Conservation (phyloP, 768 basidiomycete genomes). For the Macrolepiota fuliginosa region DNA sequence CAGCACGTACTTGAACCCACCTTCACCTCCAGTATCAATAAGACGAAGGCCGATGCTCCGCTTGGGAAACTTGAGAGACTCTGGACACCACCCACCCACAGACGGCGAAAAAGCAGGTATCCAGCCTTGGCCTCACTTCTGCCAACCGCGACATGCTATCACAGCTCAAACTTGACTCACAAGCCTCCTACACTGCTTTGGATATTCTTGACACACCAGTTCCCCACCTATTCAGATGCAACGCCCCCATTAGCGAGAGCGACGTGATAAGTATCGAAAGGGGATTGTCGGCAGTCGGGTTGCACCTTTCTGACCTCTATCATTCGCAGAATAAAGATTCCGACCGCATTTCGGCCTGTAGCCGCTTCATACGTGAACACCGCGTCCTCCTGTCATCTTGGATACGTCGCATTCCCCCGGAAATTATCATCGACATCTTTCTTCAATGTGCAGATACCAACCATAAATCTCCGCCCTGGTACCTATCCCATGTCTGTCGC, state of each 20-base stretch:
- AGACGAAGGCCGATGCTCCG: background rate
- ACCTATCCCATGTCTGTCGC: slow-evolving; percentile 38
- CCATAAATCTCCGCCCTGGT: slow-evolving; percentile 16
- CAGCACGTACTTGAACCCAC: background rate
- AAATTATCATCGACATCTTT: slow-evolving; percentile 21
- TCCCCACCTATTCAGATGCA: slow-evolving; percentile 20
- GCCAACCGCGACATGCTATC: background rate
- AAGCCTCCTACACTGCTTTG: background rate
- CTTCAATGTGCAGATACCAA: slow-evolving; percentile 6
- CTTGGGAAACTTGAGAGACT: background rate
- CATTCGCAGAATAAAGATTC: background rate
- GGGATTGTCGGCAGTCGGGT: slow-evolving; percentile 16
- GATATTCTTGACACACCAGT: slow-evolving; percentile 18
- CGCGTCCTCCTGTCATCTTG: slow-evolving; percentile 18
- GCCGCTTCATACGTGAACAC: slow-evolving; percentile 20
- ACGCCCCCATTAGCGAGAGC: slow-evolving; percentile 17
- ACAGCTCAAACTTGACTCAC: background rate
- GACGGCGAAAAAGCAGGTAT: background rate
- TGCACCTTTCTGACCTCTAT: slow-evolving; percentile 10
- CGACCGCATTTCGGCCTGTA: slow-evolving; percentile 15
- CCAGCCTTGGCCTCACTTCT: background rate
- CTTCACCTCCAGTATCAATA: background rate
- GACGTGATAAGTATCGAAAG: slow-evolving; percentile 15
- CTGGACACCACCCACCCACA: background rate
- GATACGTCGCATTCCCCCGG: slow-evolving; percentile 22